Evolutionary conservation across 2,329 filamentous ascomycete species (phyloP), one percentile per base, ranked within the genome.

Genomic region (Penicillium sp.): DNA sequence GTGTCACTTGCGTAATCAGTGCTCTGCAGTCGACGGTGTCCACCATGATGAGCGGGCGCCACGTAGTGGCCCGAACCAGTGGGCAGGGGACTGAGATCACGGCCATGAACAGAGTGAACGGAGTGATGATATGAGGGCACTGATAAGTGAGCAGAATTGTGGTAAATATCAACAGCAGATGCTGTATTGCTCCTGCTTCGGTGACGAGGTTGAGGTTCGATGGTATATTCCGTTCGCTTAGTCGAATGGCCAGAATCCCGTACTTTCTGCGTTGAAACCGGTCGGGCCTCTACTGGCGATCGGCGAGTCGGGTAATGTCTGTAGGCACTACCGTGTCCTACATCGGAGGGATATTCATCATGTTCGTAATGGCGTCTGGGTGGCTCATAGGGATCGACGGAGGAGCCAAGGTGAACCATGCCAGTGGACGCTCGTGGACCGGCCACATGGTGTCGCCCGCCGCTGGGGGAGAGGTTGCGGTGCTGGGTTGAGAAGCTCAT

Each of bases 361-460:
- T 72, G 71, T 44, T 65, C 62, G 42, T 70, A 67, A 43, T 67
- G 68, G 44, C 65, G 61, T 44, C 68, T 58, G 8, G 69, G 63
- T 7, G 65, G 62, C 29, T 72, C 66, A 53, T 75, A 74, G 5
- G 68, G 63, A 50, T 78, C 73, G 54, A 69, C 66, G 44, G 71
- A 68, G 11, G 74, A 69, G 48, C 61, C 67, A 39, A 71, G 64
- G 48, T 72, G 65, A 43, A 78, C 69, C 46, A 70, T 76, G 37
- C 75, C 75, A 7, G 75, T 78, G 19, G 77, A 78, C 29, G 75
- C 70, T 42, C 75, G 72, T 67, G 75, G 74, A 48, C 77, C 75
- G 49, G 68, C 62, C 59, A 72, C 59, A 56, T 60, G 54, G 35
- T 61, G 55, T 26, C 70, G 69, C 26, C 67, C 67, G 52, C 67